Conservation (phyloP, 2,329 filamentous ascomycete genomes). For the Samsoniella hepiali region DNA sequence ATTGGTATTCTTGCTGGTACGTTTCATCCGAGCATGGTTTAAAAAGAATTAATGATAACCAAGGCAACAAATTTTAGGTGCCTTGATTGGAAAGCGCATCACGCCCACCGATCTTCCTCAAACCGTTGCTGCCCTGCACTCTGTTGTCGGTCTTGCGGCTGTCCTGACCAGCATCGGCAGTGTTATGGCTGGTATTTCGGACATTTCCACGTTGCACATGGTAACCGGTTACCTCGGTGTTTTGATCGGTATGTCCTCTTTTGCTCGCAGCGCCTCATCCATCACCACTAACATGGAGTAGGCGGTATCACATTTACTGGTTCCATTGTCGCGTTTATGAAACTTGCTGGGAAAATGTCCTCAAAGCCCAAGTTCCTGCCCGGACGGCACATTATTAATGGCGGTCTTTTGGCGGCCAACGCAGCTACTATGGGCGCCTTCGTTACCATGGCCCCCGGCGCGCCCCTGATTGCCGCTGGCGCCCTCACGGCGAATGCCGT, state of each 20-base stretch:
- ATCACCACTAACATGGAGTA: slow-evolving; percentile 24
- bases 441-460: slow-evolving; percentile 74
- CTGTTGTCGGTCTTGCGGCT: slow-evolving; percentile 83
- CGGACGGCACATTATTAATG: slow-evolving; percentile 73
- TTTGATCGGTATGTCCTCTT: slow-evolving; percentile 58
- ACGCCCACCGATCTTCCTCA: slow-evolving; percentile 86
- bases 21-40: slow-evolving; percentile 10
- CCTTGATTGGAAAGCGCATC: slow-evolving; percentile 79
- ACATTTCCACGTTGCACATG: slow-evolving; percentile 75
- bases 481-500: slow-evolving; percentile 73
- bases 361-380: slow-evolving; percentile 71
- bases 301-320: slow-evolving; percentile 86
- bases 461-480: slow-evolving; percentile 72
- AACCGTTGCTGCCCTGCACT: slow-evolving; percentile 84
- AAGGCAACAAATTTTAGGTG: slow-evolving; percentile 40
- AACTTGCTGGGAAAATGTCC: slow-evolving; percentile 78
- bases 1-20: slow-evolving; percentile 63
- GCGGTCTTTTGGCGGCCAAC: slow-evolving; percentile 70
- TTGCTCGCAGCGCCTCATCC: not conserved
- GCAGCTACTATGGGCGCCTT: slow-evolving; percentile 81
- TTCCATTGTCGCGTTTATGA: slow-evolving; percentile 84
- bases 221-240: slow-evolving; percentile 85
- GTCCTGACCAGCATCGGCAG: slow-evolving; percentile 86
- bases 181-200: slow-evolving; percentile 69
- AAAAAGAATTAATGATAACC: slow-evolving; percentile 1